Evolutionary conservation across 169 alveolate genomes (phyloP), one percentile per base, ranked within the genome.

Genomic region (Plasmodium adleri): DNA sequence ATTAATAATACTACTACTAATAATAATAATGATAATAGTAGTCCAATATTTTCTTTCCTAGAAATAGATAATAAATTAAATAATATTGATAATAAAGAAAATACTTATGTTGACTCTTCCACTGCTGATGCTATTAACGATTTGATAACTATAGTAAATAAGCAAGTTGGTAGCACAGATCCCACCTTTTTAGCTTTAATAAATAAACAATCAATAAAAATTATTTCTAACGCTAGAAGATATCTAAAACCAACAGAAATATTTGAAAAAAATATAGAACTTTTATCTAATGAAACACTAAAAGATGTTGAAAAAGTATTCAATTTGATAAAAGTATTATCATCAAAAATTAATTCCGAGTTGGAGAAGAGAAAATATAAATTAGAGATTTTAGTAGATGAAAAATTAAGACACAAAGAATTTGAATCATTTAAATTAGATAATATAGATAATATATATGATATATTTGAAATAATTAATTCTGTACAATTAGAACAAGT

Each of bases 81-180:
- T 20, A 13, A 1, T 22, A 0, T 26, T 39, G 64, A 68, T 58
- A 24, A 59, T 43, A 72, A 71, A 24, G 88, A 93, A 47, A 88
- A 92, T 85, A 50, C 59, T 13, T 85, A 73, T 39, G 64, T 83
- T 9, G 87, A 70, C 5, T 54, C 87, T 50, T 87, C 90, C 10
- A 90, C 86, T 2, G 75, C 90, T 22, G 85, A 90, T 64, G 87
- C 90, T 45, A 83, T 73, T 71, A 74, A 78, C 56, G 90, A 70
- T 50, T 70, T 83, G 47, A 75, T 83, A 10, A 83, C 74, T 12
- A 62, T 83, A 20, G 91, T 83, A 12, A 83, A 83, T 56, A 83
- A 83, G 28, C 85, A 83, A 68, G 91, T 83, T 39, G 83, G 91
- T 17, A 83, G 91, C 26, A 67, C 85, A 0, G 91, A 83, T 60